A percentile compares a stretch with the other conserved stretches of the same genome.
Conservation (phyloP, 768 basidiomycete species). For the Kwoniella botswanensis region DNA sequence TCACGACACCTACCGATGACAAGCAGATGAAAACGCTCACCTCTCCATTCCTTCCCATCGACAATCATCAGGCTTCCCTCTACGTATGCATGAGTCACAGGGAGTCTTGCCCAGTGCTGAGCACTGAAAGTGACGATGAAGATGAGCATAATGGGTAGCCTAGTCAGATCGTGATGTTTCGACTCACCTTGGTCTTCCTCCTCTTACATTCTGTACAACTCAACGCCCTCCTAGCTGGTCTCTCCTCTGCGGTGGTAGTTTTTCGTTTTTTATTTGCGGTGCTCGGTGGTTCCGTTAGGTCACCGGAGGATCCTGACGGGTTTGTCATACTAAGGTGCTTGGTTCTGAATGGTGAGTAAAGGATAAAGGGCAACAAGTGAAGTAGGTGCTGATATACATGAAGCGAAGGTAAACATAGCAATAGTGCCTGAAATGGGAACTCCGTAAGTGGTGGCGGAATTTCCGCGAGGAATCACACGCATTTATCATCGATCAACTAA, state of each 20-base stretch:
- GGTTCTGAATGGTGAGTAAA: not conserved
- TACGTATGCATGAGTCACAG: slow-evolving; percentile 24
- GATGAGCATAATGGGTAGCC: not conserved
- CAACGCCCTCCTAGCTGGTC: slow-evolving; percentile 15
- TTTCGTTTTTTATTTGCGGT: not conserved
- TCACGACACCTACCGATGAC: not conserved
- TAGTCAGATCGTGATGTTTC: not conserved
- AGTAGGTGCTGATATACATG: too few relatives aligned
- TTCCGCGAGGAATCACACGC: not conserved
- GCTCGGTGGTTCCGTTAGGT: not conserved
- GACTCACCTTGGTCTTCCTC: slow-evolving; percentile 31
- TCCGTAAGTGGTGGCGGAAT: not conserved
- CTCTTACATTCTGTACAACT: slow-evolving; percentile 35
- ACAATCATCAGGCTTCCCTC: slow-evolving; percentile 27
- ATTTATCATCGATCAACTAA: not conserved
- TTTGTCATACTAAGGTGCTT: not conserved
- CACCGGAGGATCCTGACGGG: not conserved
- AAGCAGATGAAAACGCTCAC: not conserved
- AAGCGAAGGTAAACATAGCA: too few relatives aligned
- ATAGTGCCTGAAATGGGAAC: too few relatives aligned
- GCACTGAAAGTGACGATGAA: slow-evolving; percentile 5
- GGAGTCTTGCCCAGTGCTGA: slow-evolving; percentile 23
- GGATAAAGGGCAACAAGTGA: too few relatives aligned
- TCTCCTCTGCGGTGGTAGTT: not conserved
- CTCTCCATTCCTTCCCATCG: slow-evolving; percentile 19